Base-by-base conservation (phyloP, 169 alveolate species). In the Babesia divergens region DNA sequence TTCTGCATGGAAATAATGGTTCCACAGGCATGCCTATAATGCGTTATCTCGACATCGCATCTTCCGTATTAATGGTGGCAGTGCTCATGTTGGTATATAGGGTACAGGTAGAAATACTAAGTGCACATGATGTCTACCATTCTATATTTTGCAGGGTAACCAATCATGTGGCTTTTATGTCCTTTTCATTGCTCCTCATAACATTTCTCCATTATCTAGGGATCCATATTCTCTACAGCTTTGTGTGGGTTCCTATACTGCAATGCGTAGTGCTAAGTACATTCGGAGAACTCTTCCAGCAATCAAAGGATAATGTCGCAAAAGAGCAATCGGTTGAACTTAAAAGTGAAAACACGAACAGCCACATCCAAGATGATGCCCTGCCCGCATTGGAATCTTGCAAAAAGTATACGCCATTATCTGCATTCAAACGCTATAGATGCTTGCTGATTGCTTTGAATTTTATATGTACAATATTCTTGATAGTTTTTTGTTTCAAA, bases 201-300 rank as follows among this genome's bases (percentile, higher is more conserved):
- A n/a, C 69, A 6, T 65, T 75, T 29, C 28, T 56, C 6, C 71
- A 75, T 16, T 22, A 58, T 35, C 29, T 67, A n/a, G 65, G 46
- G 20, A 58, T 75, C 7, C 58, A 65, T 24, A 16, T 66, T 11
- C 3, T 53, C 22, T 59, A 56, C 58, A 65, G 70, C 65, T 65
- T 75, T 29, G 20, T 75, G 11, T 75, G 85, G 85, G 71, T 59
- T 9, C 85, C 85, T 1, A 56, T 75, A 26, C 1, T 65, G 38
- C 44, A 34, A 3, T 75, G 85, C 51, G 8, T n/a, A 7, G 71
- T 75, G n/a, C 7, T 75, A 35, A 55, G 62, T 20, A 43, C 29
- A 24, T 46, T 59, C 29, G 51, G 49, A 32, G 18, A 31, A 20
- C n/a, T 58, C 8, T 9, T 65, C 3, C 14, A 66, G 18, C 6